A percentile compares a stretch with the other conserved stretches of the same genome.
These are phyloP conservation scores for Aspergillus diversus DNA, from an alignment of 495 filamentous ascomycete genomes.

Conservation along the genomic window DNA sequence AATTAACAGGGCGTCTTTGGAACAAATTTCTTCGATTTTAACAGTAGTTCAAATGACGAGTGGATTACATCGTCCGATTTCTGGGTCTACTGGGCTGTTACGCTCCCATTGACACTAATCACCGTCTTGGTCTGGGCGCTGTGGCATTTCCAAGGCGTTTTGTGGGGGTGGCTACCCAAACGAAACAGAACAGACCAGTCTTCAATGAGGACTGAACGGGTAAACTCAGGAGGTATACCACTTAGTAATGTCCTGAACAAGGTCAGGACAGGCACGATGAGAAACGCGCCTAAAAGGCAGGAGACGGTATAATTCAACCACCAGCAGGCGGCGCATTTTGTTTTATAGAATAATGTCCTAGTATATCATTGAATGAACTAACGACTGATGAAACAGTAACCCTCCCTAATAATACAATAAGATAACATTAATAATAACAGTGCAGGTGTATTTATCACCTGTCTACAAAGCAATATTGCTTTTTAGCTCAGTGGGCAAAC, in stretches of 20 bases:
- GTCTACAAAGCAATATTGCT: too few species aligned
- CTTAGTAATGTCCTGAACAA: neutral
- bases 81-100: conserved; percentile 40
- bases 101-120: conserved; percentile 34
- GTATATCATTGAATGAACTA: too few species aligned
- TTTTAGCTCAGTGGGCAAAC: too few species aligned
- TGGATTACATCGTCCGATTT: conserved; percentile 30
- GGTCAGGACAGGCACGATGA: neutral
- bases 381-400: too few species aligned
- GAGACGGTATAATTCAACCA: conserved; percentile 10
- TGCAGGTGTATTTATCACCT: too few species aligned
- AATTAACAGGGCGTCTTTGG: conserved; percentile 35
- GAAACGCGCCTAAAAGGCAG: neutral
- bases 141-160: conserved; percentile 25
- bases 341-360: too few species aligned
- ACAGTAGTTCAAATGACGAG: conserved; percentile 6
- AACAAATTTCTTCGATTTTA: conserved; percentile 39
- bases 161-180: neutral
- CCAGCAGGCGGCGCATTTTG: too few species aligned
- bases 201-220: neutral
- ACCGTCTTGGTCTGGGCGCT: conserved; percentile 30
- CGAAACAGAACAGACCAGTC: neutral
- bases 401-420: too few species aligned
- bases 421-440: too few species aligned
- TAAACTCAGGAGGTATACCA: neutral